Conservation (phyloP, 129 eudicot species). For the Pittosporum tobira region DNA sequence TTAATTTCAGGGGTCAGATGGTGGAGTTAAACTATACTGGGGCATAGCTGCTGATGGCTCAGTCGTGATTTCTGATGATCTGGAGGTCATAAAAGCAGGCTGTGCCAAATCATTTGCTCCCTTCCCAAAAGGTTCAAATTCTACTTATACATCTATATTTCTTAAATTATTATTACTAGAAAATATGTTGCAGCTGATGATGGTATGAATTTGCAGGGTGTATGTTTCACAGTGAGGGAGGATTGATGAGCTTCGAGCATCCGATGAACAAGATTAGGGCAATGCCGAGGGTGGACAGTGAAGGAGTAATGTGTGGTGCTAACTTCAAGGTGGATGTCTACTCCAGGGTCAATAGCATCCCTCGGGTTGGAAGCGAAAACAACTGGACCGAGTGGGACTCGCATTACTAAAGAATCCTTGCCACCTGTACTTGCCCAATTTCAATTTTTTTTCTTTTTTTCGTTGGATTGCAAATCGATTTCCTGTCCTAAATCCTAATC, state of each 20-base stretch:
- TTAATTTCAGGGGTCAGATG: conserved; percentile 61
- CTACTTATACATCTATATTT: not conserved
- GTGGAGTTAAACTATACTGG: conserved; percentile 85
- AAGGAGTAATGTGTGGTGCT: conserved; percentile 93
- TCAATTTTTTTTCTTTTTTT: too few relatives aligned
- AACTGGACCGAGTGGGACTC: conserved; percentile 76
- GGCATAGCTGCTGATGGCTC: conserved; percentile 92
- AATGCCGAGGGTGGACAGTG: conserved; percentile 94
- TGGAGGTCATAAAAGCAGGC: conserved; percentile 68
- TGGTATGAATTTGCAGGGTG: conserved; percentile 37
- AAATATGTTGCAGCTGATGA: not conserved
- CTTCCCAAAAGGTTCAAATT: conserved; percentile 57
- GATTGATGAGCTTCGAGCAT: conserved; percentile 97
- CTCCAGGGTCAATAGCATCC: conserved; percentile 71
- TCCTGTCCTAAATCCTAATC: too few relatives aligned
- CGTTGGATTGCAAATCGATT: too few relatives aligned
- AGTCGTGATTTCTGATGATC: conserved; percentile 78
- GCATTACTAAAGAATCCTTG: conserved; percentile 16
- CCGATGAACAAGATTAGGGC: conserved; percentile 91
- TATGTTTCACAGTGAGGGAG: conserved; percentile 89
- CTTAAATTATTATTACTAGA: not conserved
- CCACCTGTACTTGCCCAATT: too few relatives aligned
- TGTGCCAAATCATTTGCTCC: conserved; percentile 96
- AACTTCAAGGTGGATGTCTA: conserved; percentile 74
- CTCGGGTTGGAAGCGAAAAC: conserved; percentile 73